Percentiles rank a stretch among this genome's conserved stretches.
phyloP scores from a whole-genome alignment of 1,284 basidiomycete genomes.

The Rhodotorula sp. region DNA sequence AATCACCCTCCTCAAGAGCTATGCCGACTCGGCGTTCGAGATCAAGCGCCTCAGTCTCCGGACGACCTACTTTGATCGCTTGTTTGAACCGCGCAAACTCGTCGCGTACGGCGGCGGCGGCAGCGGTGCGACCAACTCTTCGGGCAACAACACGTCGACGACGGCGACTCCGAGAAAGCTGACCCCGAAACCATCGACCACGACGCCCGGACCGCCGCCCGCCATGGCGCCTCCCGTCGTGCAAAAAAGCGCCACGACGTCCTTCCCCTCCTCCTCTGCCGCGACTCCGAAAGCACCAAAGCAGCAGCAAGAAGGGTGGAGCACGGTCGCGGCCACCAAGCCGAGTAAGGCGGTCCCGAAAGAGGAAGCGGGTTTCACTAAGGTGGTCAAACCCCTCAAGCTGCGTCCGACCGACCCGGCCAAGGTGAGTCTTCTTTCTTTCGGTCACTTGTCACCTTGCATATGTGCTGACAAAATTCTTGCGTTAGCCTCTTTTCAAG shows the following conservation, averaged over 20 bases:
- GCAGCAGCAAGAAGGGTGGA: background rate
- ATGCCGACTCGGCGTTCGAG: conserved; percentile 31
- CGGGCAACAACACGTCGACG: background rate
- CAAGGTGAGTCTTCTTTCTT: conserved; percentile 15
- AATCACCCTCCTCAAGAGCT: conserved; percentile 30
- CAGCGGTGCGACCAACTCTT: background rate
- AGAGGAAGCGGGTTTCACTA: background rate
- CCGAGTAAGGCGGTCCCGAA: conserved; percentile 12
- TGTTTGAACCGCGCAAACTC: conserved; percentile 35
- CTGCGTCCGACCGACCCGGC: conserved; percentile 22
- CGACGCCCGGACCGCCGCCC: background rate
- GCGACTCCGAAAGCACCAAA: background rate
- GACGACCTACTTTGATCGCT: conserved; percentile 20
- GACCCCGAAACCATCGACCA: background rate
- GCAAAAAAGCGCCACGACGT: too few species aligned
- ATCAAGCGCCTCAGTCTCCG: conserved; percentile 33
- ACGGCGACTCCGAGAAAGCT: conserved; percentile 7
- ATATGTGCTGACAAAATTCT: too few species aligned
- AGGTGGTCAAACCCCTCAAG: conserved; percentile 4
- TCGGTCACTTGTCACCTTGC: background rate
- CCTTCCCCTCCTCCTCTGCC: background rate
- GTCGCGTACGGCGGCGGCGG: conserved; percentile 1
- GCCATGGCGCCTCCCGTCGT: background rate
- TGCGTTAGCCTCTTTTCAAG: conserved; percentile 33
- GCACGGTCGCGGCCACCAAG: background rate